Evolutionary conservation across 371 early-diverging fungal species (phyloP).

Genomic region (Thermomucor indicae-seudaticae): DNA sequence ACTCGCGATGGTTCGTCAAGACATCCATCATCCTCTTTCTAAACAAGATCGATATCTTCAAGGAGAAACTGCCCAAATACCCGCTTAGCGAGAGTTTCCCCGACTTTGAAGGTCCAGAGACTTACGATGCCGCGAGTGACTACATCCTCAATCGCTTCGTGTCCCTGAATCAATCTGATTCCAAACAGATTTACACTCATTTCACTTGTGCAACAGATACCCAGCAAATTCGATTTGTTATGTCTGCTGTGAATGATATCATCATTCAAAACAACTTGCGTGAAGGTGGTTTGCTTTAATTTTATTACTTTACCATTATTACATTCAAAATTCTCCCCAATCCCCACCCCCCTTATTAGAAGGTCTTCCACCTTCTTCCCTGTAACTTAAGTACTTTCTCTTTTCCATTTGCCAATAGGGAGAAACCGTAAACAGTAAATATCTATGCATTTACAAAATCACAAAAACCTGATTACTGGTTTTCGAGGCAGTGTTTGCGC

Average conservation of each 20-base stretch:
- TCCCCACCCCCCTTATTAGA: no score
- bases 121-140: slow-evolving; percentile 77
- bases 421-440: no score
- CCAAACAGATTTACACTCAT: slow-evolving; percentile 89
- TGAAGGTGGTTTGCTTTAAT: slow-evolving; percentile 83
- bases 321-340: no score
- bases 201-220: no score
- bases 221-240: slow-evolving; percentile 93
- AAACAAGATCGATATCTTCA: slow-evolving; percentile 96
- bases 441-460: no score
- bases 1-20: slow-evolving; percentile 90
- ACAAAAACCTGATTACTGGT: no score
- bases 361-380: no score
- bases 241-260: slow-evolving; percentile 95
- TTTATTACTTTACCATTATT: no score
- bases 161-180: slow-evolving; percentile 73
- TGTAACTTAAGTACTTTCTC: no score
- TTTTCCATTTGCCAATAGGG: no score
- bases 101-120: slow-evolving; percentile 70
- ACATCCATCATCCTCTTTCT: slow-evolving; percentile 94
- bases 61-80: slow-evolving; percentile 77
- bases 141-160: slow-evolving; percentile 85
- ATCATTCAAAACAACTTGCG: slow-evolving; percentile 87
- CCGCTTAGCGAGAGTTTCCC: slow-evolving; percentile 83
- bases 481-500: no score